phyloP scores from a whole-genome alignment of 257 asterid genomes.

The Echium plantagineum region DNA sequence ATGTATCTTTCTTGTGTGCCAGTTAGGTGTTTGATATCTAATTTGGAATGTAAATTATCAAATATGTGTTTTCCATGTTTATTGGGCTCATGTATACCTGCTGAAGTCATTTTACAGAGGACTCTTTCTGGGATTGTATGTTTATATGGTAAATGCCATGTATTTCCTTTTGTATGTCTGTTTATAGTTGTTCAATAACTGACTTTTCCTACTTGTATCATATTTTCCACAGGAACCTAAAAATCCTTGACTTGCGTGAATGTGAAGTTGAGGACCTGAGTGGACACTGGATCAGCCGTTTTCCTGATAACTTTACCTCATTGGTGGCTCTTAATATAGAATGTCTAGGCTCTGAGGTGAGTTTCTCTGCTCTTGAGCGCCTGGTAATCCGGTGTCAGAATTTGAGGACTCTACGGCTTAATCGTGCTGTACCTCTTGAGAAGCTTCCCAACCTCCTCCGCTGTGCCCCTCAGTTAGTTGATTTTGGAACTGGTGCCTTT shows the following conservation, averaged over 20 bases:
- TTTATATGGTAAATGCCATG: not conserved
- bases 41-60: too few species aligned
- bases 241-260: slow-evolving; percentile 79
- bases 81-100: not conserved
- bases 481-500: slow-evolving; percentile 64
- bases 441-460: slow-evolving; percentile 49
- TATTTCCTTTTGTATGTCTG: not conserved
- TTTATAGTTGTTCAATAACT: not conserved
- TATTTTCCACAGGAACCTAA: slow-evolving; percentile 36
- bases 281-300: slow-evolving; percentile 84
- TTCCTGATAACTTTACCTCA: slow-evolving; percentile 61
- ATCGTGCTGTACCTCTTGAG: slow-evolving; percentile 50
- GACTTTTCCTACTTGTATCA: not conserved
- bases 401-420: slow-evolving; percentile 53
- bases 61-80: not conserved
- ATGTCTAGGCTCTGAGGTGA: slow-evolving; percentile 70
- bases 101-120: not conserved
- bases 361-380: slow-evolving; percentile 53
- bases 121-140: not conserved
- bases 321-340: slow-evolving; percentile 67
- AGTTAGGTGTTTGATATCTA: not conserved
- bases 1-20: too few species aligned
- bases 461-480: slow-evolving; percentile 57
- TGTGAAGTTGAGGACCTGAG: slow-evolving; percentile 62
- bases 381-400: slow-evolving; percentile 51